phyloP scores from a whole-genome alignment of 306 rosid genomes.

The Dicorynia guianensis region DNA sequence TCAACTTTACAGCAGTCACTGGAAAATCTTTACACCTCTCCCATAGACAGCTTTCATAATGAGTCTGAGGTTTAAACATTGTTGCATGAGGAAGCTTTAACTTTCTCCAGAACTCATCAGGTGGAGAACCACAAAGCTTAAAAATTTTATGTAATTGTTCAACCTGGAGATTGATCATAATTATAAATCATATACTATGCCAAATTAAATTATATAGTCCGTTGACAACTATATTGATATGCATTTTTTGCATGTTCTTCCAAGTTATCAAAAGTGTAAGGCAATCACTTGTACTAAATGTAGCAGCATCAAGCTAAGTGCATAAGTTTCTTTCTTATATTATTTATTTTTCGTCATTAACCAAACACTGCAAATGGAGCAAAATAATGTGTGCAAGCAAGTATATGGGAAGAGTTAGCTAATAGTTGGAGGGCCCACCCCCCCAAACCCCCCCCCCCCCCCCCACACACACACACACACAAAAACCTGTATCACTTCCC shows the following conservation, averaged over 20 bases:
- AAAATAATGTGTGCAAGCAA: background rate
- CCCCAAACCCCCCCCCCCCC: too few species aligned
- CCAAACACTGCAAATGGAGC: background rate
- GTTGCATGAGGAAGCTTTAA: conserved; percentile 86
- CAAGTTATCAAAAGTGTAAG: background rate
- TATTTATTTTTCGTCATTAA: background rate
- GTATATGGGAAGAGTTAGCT: background rate
- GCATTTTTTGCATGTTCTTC: conserved; percentile 1
- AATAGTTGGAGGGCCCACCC: too few species aligned
- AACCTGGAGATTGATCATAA: conserved; percentile 57
- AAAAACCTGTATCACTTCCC: too few species aligned
- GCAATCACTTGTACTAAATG: background rate
- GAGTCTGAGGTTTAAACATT: conserved; percentile 85
- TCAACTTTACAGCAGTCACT: conserved; percentile 57
- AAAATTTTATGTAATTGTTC: conserved; percentile 96
- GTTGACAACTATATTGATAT: background rate
- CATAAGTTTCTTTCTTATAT: background rate
- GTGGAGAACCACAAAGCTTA: conserved; percentile 93
- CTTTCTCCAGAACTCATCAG: conserved; percentile 88
- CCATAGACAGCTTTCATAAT: conserved; percentile 67
- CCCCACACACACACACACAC: too few species aligned
- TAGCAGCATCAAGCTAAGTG: conserved; percentile 14
- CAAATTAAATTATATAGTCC: background rate
- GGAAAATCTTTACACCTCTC: conserved; percentile 78
- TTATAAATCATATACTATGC: conserved; percentile 11